phyloP scores from a whole-genome alignment of 192 early-diverging fungal species.

The Coemansia sp. region DNA sequence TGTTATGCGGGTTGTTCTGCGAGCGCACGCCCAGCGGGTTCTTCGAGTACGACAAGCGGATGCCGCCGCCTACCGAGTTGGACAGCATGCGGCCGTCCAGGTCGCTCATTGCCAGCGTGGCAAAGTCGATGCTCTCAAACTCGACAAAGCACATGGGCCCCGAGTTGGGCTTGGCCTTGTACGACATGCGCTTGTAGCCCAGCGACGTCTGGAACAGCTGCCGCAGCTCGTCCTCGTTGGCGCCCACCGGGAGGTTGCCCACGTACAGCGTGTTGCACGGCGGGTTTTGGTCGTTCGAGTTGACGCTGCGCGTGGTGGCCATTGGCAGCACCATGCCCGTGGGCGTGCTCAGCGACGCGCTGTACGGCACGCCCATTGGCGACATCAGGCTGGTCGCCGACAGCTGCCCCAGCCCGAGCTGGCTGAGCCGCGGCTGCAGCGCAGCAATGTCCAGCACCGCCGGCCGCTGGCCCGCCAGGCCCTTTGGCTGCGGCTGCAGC shows the following conservation, averaged over 20 bases:
- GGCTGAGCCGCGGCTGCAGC: slow-evolving; percentile 43
- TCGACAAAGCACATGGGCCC: slow-evolving; percentile 99
- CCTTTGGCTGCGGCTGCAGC: slow-evolving; percentile 17
- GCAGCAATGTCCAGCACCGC: slow-evolving; percentile 44
- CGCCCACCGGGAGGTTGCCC: slow-evolving; percentile 87
- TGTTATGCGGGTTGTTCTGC: slow-evolving; percentile 48
- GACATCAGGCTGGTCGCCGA: slow-evolving; percentile 32
- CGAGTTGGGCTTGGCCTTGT: slow-evolving; percentile 74
- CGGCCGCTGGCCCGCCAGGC: slow-evolving; percentile 29
- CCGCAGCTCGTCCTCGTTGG: slow-evolving; percentile 86
- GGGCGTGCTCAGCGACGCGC: slow-evolving; percentile 25
- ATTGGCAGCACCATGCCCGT: slow-evolving; percentile 45
- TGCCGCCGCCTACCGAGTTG: slow-evolving; percentile 88
- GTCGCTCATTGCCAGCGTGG: slow-evolving; percentile 82
- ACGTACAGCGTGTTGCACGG: slow-evolving; percentile 99
- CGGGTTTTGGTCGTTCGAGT: slow-evolving; percentile 88
- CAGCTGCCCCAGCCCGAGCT: slow-evolving; percentile 38
- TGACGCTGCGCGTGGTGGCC: slow-evolving; percentile 53
- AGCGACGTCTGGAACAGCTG: slow-evolving; percentile 72
- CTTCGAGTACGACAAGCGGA: slow-evolving; percentile 94
- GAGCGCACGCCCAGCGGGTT: slow-evolving; percentile 90
- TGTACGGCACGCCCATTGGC: slow-evolving; percentile 44
- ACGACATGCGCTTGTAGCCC: slow-evolving; percentile 90
- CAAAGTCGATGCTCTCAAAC: slow-evolving; percentile 92
- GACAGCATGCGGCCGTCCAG: slow-evolving; percentile 78